These are phyloP conservation scores for Scheffersomyces amazonensis DNA, from an alignment of 805 yeast species.

Conservation along the genomic window DNA sequence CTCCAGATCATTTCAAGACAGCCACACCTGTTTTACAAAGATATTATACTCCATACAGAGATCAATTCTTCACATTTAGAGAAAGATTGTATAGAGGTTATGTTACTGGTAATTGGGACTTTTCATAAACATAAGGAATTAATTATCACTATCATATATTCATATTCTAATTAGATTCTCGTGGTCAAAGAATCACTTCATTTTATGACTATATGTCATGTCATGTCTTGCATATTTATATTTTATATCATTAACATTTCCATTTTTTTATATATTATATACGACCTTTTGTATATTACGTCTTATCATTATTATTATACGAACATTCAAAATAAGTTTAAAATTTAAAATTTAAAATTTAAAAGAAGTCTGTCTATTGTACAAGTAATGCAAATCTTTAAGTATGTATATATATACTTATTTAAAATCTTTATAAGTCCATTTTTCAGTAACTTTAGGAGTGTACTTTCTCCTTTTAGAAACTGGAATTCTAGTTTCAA, in stretches of 20 bases:
- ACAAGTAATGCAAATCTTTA: no score
- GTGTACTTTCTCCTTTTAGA: slow-evolving; percentile 64
- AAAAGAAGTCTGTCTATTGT: not conserved
- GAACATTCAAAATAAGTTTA: not conserved
- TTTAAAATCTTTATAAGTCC: slow-evolving; percentile 89
- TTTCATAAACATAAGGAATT: no score
- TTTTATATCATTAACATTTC: no score
- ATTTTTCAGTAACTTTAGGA: slow-evolving; percentile 82
- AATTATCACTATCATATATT: no score
- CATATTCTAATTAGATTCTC: no score
- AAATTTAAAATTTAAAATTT: no score
- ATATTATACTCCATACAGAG: slow-evolving; percentile 47
- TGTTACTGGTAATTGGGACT: slow-evolving; percentile 45
- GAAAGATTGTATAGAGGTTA: slow-evolving; percentile 47
- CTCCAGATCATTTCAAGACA: slow-evolving; percentile 78
- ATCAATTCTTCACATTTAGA: slow-evolving; percentile 44
- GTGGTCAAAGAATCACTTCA: no score
- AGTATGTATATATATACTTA: no score
- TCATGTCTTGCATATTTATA: no score
- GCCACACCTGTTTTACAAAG: slow-evolving; percentile 26
- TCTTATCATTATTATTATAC: not conserved
- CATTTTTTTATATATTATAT: no score
- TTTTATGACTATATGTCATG: no score
- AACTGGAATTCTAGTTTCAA: slow-evolving; percentile 79
- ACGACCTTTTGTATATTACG: no score